These are phyloP conservation scores for Fusarium beomiforme DNA, from an alignment of 2,329 filamentous ascomycete species.

Conservation along the genomic window DNA sequence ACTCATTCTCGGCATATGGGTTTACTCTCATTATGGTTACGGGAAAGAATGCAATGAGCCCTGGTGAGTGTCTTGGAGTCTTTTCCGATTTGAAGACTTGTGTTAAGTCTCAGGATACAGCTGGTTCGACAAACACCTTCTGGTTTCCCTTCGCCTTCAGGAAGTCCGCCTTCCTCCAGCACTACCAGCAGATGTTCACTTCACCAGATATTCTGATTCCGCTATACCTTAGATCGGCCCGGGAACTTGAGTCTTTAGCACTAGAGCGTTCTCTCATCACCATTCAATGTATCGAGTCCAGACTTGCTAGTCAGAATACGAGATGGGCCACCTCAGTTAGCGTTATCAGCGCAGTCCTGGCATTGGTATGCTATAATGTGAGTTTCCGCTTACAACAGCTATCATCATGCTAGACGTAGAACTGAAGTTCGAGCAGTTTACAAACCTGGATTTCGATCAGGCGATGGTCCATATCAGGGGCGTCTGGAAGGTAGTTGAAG, in stretches of 20 bases:
- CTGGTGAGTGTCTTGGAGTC: not conserved
- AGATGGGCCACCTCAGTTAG: slow-evolving; percentile 1
- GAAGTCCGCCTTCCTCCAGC: slow-evolving; percentile 5
- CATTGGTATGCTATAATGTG: slow-evolving; percentile 12
- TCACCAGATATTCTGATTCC: not conserved
- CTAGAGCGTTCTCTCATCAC: slow-evolving; percentile 9
- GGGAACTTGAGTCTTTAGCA: not conserved
- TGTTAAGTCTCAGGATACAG: not conserved
- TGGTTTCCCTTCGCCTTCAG: slow-evolving; percentile 17
- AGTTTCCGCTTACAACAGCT: too few relatives aligned
- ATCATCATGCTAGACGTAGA: too few relatives aligned
- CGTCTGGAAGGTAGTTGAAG: not conserved
- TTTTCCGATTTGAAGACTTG: not conserved
- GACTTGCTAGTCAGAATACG: not conserved
- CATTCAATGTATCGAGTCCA: slow-evolving; percentile 8
- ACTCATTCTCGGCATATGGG: slow-evolving; percentile 15
- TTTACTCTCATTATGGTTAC: slow-evolving; percentile 7
- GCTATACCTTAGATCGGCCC: not conserved
- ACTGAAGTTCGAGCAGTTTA: not conserved
- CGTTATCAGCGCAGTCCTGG: slow-evolving; percentile 6
- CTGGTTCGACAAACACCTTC: not conserved
- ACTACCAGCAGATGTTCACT: slow-evolving; percentile 6
- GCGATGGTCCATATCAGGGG: slow-evolving; percentile 7
- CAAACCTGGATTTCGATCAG: slow-evolving; percentile 10
- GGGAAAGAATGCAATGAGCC: slow-evolving; percentile 2